Evolutionary conservation across 768 basidiomycete genomes (phyloP).

Genomic region (Auricularia cornea): DNA sequence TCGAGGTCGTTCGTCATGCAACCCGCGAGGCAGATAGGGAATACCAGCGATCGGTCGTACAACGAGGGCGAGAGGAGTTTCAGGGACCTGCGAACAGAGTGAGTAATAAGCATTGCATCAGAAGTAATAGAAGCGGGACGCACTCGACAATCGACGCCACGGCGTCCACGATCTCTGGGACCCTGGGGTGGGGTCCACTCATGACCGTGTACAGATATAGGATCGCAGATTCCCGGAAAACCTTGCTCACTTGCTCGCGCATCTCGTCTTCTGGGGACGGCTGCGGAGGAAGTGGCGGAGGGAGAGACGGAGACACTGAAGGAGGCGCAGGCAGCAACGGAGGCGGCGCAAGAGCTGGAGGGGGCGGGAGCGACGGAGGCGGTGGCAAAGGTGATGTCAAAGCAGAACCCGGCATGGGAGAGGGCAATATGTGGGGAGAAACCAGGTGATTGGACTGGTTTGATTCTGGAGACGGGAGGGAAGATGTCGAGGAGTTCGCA

Average conservation of each 20-base stretch:
- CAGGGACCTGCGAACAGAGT: conserved; percentile 10
- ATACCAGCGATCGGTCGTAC: conserved; percentile 58
- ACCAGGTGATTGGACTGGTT: not conserved
- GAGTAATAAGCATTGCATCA: not conserved
- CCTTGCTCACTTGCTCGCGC: conserved; percentile 38
- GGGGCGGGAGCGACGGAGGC: too few relatives aligned
- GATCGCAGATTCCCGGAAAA: conserved; percentile 58
- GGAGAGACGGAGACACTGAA: conserved; percentile 6
- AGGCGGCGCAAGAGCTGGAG: conserved; percentile 1
- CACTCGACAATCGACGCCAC: conserved; percentile 37
- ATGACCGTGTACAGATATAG: conserved; percentile 65
- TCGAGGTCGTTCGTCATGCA: conserved; percentile 61
- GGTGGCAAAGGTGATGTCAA: conserved; percentile 4
- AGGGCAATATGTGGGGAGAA: not conserved
- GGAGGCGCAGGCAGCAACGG: not conserved
- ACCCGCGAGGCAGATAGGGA: conserved; percentile 68
- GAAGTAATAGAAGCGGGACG: conserved; percentile 32
- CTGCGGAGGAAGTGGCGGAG: conserved; percentile 3
- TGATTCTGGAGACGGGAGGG: not conserved
- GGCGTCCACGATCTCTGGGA: conserved; percentile 57
- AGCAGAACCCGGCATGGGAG: not conserved
- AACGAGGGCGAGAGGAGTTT: conserved; percentile 44
- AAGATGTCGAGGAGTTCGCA: not conserved
- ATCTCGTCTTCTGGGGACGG: conserved; percentile 32
- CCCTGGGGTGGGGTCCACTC: conserved; percentile 62